Percentiles rank a stretch among this genome's conserved stretches.
Conservation (phyloP, 148 eudicot genomes). For the Rhododendron henanense region DNA sequence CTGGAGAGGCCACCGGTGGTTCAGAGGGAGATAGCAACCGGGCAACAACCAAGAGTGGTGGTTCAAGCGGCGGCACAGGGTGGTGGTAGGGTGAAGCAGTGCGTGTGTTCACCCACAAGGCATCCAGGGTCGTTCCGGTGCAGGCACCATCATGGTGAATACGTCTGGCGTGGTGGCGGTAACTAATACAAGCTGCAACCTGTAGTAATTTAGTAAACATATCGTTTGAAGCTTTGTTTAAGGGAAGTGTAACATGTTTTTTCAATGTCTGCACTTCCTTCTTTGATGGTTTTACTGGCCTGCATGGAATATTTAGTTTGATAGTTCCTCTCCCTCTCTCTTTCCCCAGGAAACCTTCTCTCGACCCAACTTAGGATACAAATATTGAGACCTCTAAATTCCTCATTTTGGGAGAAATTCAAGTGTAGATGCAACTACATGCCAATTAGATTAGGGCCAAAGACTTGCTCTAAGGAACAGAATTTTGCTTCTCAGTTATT, state of each 20-base stretch:
- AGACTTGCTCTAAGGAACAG: background rate
- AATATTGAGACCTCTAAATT: background rate
- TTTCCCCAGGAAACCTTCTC: background rate
- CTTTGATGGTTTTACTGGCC: background rate
- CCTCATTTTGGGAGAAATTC: background rate
- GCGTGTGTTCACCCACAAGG: constrained; percentile 74
- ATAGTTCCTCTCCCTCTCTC: background rate
- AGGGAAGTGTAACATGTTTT: background rate
- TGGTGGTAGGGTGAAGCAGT: constrained; percentile 25
- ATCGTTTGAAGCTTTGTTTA: background rate
- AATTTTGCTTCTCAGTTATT: background rate
- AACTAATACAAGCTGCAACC: background rate
- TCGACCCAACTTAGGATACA: background rate
- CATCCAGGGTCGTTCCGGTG: constrained; percentile 76
- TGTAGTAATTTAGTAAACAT: background rate
- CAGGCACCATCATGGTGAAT: constrained; percentile 52
- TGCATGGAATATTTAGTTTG: background rate
- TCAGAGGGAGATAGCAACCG: background rate
- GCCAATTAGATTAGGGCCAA: background rate
- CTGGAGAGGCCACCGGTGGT: constrained; percentile 9
- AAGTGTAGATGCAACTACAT: background rate
- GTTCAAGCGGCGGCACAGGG: background rate
- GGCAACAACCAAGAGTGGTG: constrained; percentile 9
- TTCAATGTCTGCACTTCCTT: background rate
- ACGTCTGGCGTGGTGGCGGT: constrained; percentile 41